These are phyloP conservation scores for Alternaria atra DNA, from an alignment of 2,329 filamentous ascomycete genomes.

Conservation along the genomic window DNA sequence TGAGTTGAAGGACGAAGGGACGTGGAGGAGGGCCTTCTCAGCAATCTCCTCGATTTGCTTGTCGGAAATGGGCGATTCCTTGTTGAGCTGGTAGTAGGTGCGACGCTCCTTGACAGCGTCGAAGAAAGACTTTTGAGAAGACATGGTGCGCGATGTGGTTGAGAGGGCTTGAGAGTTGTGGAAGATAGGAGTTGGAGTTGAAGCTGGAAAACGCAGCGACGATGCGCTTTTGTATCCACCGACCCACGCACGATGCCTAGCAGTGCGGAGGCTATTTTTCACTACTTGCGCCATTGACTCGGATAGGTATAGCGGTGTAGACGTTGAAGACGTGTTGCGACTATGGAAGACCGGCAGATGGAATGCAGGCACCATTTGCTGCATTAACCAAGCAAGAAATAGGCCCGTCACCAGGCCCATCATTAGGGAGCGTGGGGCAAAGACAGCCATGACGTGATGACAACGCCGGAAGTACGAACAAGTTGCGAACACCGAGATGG, in stretches of 20 bases:
- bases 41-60: conserved; percentile 70
- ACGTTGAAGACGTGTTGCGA: conserved; percentile 19
- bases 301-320: conserved; percentile 14
- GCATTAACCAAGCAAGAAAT: conserved; percentile 38
- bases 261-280: conserved; percentile 47
- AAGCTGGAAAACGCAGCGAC: conserved; percentile 13
- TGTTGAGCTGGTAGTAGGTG: conserved; percentile 73
- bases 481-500: neutral
- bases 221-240: conserved; percentile 29
- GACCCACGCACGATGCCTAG: conserved; percentile 25
- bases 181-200: conserved; percentile 12
- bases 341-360: conserved; percentile 25
- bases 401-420: conserved; percentile 37
- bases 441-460: conserved; percentile 28
- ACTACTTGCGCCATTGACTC: conserved; percentile 44
- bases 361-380: conserved; percentile 26
- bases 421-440: conserved; percentile 30
- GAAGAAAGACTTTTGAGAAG: conserved; percentile 61
- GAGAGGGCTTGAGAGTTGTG: conserved; percentile 18
- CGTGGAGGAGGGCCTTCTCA: conserved; percentile 67
- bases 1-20: conserved; percentile 87
- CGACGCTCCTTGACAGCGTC: conserved; percentile 73
- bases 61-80: conserved; percentile 67
- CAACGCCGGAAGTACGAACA: conserved; percentile 10
- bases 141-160: conserved; percentile 48